Conservation (phyloP, 176 grass and related monocot genomes). For the Dendrocalamus sinicus region DNA sequence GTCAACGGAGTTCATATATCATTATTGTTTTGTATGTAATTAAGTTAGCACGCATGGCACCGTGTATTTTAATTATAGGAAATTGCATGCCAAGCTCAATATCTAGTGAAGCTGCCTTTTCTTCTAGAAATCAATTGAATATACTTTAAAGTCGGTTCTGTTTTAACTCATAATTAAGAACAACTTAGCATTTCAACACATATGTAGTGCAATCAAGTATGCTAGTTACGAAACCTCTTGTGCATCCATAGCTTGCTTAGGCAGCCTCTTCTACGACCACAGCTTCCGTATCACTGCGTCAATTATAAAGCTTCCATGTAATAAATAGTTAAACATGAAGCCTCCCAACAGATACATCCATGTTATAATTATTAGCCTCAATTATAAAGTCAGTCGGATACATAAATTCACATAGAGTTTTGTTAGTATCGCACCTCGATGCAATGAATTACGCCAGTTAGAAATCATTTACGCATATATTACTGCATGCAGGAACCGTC, state of each 20-base stretch:
- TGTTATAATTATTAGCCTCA: background rate
- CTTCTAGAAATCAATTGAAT: background rate
- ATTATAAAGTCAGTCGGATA: background rate
- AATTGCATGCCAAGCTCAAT: background rate
- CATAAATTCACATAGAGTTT: no score
- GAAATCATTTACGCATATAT: background rate
- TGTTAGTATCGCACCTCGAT: no score
- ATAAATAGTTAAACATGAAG: background rate
- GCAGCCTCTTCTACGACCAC: background rate
- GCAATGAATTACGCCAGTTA: background rate
- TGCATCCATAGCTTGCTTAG: background rate
- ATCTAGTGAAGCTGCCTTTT: background rate
- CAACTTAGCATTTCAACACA: background rate
- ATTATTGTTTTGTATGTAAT: background rate
- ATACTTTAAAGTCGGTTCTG: accelerated
- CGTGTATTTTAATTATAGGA: background rate
- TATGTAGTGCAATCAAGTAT: background rate
- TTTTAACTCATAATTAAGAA: background rate
- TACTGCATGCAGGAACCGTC: background rate
- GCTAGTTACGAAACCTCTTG: background rate
- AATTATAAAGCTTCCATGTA: background rate
- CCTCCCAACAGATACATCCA: background rate
- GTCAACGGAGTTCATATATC: background rate
- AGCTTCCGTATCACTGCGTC: background rate
- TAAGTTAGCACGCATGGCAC: no score